Percentiles rank a stretch among this genome's conserved stretches.
Evolutionary conservation across 805 yeast species (phyloP).

Genomic region (Saccharomyces cerevisiae): DNA sequence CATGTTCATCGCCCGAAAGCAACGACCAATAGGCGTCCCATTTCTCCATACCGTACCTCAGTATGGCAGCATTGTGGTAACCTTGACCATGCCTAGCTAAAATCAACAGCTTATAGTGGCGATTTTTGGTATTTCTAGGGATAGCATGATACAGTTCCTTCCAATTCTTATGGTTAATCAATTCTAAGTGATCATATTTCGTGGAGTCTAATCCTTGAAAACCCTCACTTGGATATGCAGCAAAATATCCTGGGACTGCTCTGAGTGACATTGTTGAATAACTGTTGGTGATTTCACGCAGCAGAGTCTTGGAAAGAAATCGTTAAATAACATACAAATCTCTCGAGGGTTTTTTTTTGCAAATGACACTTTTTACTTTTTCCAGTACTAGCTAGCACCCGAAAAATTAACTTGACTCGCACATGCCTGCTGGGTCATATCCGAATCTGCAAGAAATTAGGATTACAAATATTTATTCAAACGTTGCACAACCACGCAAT

Average conservation of each 20-base stretch:
- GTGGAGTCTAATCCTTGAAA: slow-evolving; percentile 11
- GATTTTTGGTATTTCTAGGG: slow-evolving; percentile 14
- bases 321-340: background rate
- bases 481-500: too few species aligned
- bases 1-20: slow-evolving; percentile 45
- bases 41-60: slow-evolving; percentile 45
- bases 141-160: slow-evolving; percentile 13
- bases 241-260: slow-evolving; percentile 24
- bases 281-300: background rate
- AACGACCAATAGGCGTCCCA: slow-evolving; percentile 53
- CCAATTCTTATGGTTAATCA: slow-evolving; percentile 15
- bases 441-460: background rate
- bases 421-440: background rate
- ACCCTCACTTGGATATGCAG: slow-evolving; percentile 9
- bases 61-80: slow-evolving; percentile 49
- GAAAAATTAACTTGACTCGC: background rate
- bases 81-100: slow-evolving; percentile 61
- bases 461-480: too few species aligned
- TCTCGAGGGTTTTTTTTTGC: background rate
- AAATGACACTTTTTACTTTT: background rate
- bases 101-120: slow-evolving; percentile 15
- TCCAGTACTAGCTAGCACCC: background rate
- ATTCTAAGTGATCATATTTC: slow-evolving; percentile 11
- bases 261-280: background rate
- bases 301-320: background rate